phyloP scores from a whole-genome alignment of 2,329 filamentous ascomycete species.

The Colletotrichum acutatum region DNA sequence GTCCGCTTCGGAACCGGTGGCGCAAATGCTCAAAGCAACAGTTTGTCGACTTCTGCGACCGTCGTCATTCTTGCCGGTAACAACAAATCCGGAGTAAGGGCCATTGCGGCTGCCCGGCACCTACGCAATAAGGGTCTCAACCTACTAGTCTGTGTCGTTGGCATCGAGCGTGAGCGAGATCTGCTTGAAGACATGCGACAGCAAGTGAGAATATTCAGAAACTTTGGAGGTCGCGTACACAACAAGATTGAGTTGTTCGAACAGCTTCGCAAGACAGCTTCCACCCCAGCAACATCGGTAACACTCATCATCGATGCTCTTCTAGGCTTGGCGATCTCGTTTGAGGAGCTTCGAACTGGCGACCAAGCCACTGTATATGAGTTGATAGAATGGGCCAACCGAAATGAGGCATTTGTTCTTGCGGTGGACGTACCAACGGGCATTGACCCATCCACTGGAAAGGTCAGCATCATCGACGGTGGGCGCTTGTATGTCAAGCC shows the following conservation, averaged over 20 bases:
- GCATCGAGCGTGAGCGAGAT: constrained; percentile 84
- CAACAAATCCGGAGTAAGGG: constrained; percentile 87
- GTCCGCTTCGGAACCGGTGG: constrained; percentile 59
- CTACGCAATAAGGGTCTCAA: constrained; percentile 85
- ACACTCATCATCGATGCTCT: constrained; percentile 91
- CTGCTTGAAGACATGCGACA: constrained; percentile 82
- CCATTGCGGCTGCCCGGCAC: constrained; percentile 87
- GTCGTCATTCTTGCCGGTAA: constrained; percentile 92
- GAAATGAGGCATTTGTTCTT: constrained; percentile 83
- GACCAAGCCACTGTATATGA: constrained; percentile 88
- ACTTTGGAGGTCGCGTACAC: constrained; percentile 80
- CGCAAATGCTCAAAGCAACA: constrained; percentile 42
- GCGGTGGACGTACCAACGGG: constrained; percentile 94
- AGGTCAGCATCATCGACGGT: constrained; percentile 75
- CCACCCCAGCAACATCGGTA: constrained; percentile 58
- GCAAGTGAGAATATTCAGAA: constrained; percentile 86
- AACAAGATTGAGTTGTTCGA: constrained; percentile 72
- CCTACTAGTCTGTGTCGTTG: constrained; percentile 85
- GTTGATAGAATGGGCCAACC: constrained; percentile 93
- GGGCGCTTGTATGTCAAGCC: constrained; percentile 83
- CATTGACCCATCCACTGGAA: constrained; percentile 81
- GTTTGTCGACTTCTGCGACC: constrained; percentile 45
- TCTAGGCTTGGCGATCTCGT: constrained; percentile 86
- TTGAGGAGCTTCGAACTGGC: constrained; percentile 85
- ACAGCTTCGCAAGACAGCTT: constrained; percentile 60